Evolutionary conservation across 306 rosid species (phyloP).

Genomic region (Rosa lucieae): DNA sequence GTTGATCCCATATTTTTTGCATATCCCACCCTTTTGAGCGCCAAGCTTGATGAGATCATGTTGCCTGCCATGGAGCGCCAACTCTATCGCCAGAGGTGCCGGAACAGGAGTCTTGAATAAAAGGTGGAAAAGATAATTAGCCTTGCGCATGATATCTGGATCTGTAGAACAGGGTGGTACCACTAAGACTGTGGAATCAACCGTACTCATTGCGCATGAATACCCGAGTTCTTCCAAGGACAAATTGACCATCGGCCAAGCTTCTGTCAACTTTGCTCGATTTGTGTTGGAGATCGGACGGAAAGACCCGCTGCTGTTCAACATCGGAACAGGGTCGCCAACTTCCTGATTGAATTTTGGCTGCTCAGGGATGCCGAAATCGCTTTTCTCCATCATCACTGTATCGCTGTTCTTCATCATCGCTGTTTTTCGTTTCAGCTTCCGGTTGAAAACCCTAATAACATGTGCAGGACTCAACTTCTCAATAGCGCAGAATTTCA

Average conservation of each 20-base stretch:
- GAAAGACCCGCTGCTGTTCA: neutral
- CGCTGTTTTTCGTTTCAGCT: neutral
- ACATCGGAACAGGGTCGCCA: neutral
- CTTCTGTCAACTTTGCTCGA: neutral
- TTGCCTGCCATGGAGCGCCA: neutral
- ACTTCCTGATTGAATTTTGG: neutral
- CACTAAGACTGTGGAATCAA: neutral
- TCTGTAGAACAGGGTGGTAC: neutral
- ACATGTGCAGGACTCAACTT: neutral
- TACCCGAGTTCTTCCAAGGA: neutral
- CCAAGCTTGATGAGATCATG: neutral
- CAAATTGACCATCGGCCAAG: neutral
- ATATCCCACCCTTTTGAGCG: neutral
- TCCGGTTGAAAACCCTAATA: neutral
- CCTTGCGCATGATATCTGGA: neutral
- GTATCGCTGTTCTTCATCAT: neutral
- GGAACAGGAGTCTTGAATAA: neutral
- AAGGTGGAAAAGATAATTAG: neutral
- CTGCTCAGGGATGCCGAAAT: neutral
- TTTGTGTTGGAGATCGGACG: neutral
- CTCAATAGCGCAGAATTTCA: neutral
- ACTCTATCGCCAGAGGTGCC: neutral
- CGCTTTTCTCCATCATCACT: neutral
- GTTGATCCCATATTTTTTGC: neutral
- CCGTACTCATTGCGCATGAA: neutral